Evolutionary conservation across 768 basidiomycete genomes (phyloP), one percentile per base, ranked within the genome.

Genomic region (Dacryopinax spathularia): DNA sequence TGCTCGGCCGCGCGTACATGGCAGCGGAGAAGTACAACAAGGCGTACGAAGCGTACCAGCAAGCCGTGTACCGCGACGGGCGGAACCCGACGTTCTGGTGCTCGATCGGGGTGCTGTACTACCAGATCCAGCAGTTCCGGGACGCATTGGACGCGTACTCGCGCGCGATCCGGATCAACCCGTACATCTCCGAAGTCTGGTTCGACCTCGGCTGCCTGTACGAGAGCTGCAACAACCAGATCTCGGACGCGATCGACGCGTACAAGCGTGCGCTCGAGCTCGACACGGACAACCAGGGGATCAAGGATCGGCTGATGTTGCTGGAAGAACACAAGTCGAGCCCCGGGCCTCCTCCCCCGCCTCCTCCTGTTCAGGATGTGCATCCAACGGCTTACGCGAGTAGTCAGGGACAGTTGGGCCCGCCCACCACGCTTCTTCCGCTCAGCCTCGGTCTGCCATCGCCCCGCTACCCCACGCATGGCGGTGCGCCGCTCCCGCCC

Each of bases 41-140:
- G 73, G 96, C 96, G 18, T 98, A 99, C 76, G 95, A 99, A 74
- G 94, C 94, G 0, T 98, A 98, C 73, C 96, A 99, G 70, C 96
- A 99, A 74, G 95, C 96, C 20, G 93, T 99, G 18, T 98, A 98
- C 75, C 89, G 95, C 62, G 96, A 99, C 70, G 96, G 95, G 22
- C 90, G 93, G 64, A 99, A 98, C 73, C 96, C 96, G 0, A 97
- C 96, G 0, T 99, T 97, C 76, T 98, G 96, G 96, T 98, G 95
- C 73, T 95, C 92, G 25, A 99, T 99, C 70, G 96, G 96, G 56
- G 96, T 99, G 0, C 82, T 99, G 1, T 99, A 99, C 74, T 99
- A 96, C 81, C 94, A 99, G 73, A 97, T 99, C 79, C 98, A 97
- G 75, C 96, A 99, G 73, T 99, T 91, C 78, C 91, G 94, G 61